These are phyloP conservation scores for Diplosphaera chodatii DNA, from an alignment of 139 green algal species.

Conservation along the genomic window DNA sequence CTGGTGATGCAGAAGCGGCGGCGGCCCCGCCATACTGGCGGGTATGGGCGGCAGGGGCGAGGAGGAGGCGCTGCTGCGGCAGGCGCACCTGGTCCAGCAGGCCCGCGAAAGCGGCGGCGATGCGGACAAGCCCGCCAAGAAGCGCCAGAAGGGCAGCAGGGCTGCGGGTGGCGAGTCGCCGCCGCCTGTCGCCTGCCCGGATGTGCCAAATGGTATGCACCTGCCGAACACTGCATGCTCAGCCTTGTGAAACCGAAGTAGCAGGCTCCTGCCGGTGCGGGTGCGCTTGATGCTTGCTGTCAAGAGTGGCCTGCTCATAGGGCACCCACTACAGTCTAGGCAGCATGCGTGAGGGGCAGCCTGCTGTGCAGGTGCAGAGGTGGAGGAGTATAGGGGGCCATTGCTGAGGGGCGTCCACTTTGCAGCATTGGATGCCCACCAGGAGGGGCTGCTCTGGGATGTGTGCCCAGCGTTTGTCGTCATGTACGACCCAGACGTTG, in stretches of 20 bases:
- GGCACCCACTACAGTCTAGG: too few species aligned
- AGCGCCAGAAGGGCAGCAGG: background rate
- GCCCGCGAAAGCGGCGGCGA: background rate
- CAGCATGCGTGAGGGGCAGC: too few species aligned
- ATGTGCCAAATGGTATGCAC: too few species aligned
- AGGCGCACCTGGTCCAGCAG: conserved; percentile 1
- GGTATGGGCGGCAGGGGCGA: background rate
- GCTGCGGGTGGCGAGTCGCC: background rate
- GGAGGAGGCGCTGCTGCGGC: conserved; percentile 17
- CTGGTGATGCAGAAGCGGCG: background rate
- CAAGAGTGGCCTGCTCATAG: too few species aligned
- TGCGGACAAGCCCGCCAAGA: background rate
- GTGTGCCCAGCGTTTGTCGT: conserved; percentile 66
- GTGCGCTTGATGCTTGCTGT: too few species aligned
- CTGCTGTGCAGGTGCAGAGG: background rate
- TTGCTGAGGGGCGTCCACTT: conserved; percentile 54
- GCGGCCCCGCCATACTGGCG: background rate
- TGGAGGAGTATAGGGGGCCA: conserved; percentile 5
- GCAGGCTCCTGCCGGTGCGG: too few species aligned
- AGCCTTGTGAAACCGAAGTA: too few species aligned
- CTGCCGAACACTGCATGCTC: too few species aligned
- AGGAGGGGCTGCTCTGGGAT: conserved; percentile 46
- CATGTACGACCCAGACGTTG: conserved; percentile 80
- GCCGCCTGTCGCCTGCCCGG: background rate
- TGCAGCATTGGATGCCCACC: conserved; percentile 43